Conservation (phyloP, 495 filamentous ascomycete species). For the Penicillium subrubescens region DNA sequence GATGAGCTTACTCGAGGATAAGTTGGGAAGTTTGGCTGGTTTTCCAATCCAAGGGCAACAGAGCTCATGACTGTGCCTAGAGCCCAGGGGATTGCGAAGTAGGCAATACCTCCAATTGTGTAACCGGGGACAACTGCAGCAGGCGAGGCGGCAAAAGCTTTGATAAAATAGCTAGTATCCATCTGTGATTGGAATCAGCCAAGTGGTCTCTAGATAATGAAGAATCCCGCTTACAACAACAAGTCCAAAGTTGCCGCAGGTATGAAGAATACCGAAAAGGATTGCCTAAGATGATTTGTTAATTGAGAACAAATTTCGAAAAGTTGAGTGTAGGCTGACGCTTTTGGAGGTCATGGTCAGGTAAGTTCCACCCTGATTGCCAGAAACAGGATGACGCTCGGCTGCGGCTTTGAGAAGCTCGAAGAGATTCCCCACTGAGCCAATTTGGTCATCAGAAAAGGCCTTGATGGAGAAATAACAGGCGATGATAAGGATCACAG, state of each 20-base stretch:
- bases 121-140: constrained; percentile 46
- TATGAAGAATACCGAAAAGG: constrained; percentile 49
- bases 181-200: constrained; percentile 28
- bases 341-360: constrained; percentile 54
- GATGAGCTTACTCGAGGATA: constrained; percentile 38
- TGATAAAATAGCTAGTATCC: constrained; percentile 52
- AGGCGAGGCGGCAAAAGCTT: constrained; percentile 45
- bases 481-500: constrained; percentile 49
- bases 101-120: constrained; percentile 46
- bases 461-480: constrained; percentile 52
- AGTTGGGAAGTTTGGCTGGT: constrained; percentile 44
- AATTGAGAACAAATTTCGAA: background rate
- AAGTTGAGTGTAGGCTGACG: constrained; percentile 17
- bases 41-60: constrained; percentile 42
- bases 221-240: constrained; percentile 35
- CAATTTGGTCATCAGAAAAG: constrained; percentile 40
- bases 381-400: constrained; percentile 41
- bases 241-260: constrained; percentile 43
- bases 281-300: constrained; percentile 30
- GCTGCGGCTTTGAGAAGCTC: constrained; percentile 49
- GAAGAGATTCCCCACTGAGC: constrained; percentile 46
- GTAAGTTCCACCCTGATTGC: constrained; percentile 51
- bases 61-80: constrained; percentile 47
- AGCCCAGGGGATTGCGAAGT: constrained; percentile 48
- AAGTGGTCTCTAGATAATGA: background rate